Base-by-base conservation (phyloP, 176 grass and related monocot species). In the Raddia distichophylla region DNA sequence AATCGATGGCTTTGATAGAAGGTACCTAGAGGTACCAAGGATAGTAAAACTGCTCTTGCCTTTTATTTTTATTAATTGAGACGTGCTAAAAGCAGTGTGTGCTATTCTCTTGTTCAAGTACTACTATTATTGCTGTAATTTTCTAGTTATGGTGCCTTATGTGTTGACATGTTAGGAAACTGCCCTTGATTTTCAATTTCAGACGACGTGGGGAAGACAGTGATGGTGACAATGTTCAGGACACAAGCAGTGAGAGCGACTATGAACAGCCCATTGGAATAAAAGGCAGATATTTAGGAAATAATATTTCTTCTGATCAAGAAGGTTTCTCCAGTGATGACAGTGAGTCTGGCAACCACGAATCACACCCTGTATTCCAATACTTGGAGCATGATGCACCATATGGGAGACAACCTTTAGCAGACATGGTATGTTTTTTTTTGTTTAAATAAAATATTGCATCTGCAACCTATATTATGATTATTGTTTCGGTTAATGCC, bases 321-420 rank as follows among this genome's bases (percentile, higher is more conserved):
- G 89, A 87, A 83, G 83, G 73, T 79, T 87, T 86, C 69, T 88
- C 77, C 27, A 87, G 86, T 84, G 88, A 87, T 79, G 83, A 83
- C 34, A 76, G 58, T 32, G 77, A 85, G 10, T 64, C 72, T 51
- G 67, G 20, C 32, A 85, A 57, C 22, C 74, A 77, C 45, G 58
- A 53, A 58, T 20, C 43, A 5, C 53, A 80, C 34, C 93, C 87
- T 13, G 65, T 90, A 77, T 95, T 96, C 32, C 76, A 93, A 78
- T 96, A 88, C 63, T 52, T 91, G 51, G 93, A 96, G 67, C 83
- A 89, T 80, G 83, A 87, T 71, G 88, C 90, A 60, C 93, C 93
- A 74, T 93, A 96, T 83, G 86, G 87, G 75, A 93, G 93, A 84
- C 88, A 93, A 80, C 93, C 93, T n/a, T 86, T 96, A 60, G 75